These are phyloP conservation scores for Cryoendolithus antarcticus DNA, from an alignment of 2,329 filamentous ascomycete species.

Conservation along the genomic window DNA sequence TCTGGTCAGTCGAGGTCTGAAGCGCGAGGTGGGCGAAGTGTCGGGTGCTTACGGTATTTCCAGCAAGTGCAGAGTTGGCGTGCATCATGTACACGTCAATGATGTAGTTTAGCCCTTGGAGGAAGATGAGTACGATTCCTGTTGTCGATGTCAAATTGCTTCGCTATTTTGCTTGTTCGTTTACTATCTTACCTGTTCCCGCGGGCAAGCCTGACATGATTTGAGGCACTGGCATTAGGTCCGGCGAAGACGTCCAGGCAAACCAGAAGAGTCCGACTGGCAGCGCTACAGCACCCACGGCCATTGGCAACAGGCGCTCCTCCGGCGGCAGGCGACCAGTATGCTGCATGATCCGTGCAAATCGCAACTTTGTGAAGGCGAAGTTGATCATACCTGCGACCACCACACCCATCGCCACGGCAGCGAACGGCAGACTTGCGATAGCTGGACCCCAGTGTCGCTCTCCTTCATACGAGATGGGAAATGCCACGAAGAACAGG, in stretches of 20 bases:
- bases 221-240: constrained; percentile 29
- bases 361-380: constrained; percentile 13
- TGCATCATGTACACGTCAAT: constrained; percentile 38
- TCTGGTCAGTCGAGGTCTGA: no score
- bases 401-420: constrained; percentile 15
- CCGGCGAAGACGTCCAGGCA: constrained; percentile 28
- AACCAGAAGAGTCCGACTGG: constrained; percentile 36
- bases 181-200: constrained; percentile 14
- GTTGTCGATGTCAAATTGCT: no score
- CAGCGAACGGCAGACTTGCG: constrained; percentile 30
- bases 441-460: constrained; percentile 40
- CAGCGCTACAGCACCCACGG: constrained; percentile 29
- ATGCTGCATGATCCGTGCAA: constrained; percentile 9
- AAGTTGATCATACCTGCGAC: constrained; percentile 11
- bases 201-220: constrained; percentile 28
- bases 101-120: constrained; percentile 23
- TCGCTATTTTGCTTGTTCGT: no score
- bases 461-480: constrained; percentile 36
- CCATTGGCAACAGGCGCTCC: constrained; percentile 32
- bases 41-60: constrained; percentile 19
- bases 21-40: constrained; percentile 4
- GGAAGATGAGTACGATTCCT: constrained; percentile 27
- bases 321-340: constrained; percentile 25
- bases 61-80: constrained; percentile 25
- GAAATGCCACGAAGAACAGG: constrained; percentile 41